Conservation (phyloP, 495 filamentous ascomycete genomes). For the Daldinia decipiens region DNA sequence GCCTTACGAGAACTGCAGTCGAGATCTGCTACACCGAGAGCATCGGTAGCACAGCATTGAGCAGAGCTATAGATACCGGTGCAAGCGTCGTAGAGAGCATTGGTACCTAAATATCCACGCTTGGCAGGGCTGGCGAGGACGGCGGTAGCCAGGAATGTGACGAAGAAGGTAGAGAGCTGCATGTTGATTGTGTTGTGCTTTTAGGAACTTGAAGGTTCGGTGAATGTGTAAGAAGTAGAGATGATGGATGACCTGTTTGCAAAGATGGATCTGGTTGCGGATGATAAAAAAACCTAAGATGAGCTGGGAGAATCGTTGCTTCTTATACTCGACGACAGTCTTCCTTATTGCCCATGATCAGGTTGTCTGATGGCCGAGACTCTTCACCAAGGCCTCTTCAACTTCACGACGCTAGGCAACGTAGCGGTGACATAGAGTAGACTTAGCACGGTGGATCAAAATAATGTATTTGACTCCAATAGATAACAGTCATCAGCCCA, state of each 20-base stretch:
- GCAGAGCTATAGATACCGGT: constrained; percentile 41
- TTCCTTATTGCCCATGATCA: background rate
- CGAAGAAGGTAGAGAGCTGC: constrained; percentile 52
- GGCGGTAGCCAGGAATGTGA: constrained; percentile 47
- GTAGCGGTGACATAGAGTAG: constrained; percentile 18
- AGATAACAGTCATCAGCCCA: background rate
- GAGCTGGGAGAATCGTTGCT: constrained; percentile 20
- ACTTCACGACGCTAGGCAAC: constrained; percentile 19
- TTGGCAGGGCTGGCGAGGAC: constrained; percentile 48
- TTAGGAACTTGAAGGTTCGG: constrained; percentile 36
- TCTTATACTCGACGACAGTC: constrained; percentile 40
- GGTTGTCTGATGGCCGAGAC: constrained; percentile 5
- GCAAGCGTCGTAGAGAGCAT: constrained; percentile 36
- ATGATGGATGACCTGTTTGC: constrained; percentile 27
- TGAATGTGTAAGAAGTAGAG: constrained; percentile 39
- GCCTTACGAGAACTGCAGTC: constrained; percentile 57
- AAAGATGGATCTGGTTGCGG: constrained; percentile 32
- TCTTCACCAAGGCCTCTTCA: constrained; percentile 12
- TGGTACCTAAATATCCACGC: constrained; percentile 10
- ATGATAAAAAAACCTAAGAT: constrained; percentile 30
- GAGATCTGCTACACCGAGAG: constrained; percentile 58
- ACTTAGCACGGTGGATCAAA: background rate
- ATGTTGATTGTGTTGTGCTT: constrained; percentile 50
- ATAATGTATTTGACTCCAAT: background rate
- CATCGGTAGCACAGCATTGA: constrained; percentile 60